These are phyloP conservation scores for Fraxinus velutina DNA, from an alignment of 305 asterid species.

Conservation along the genomic window DNA sequence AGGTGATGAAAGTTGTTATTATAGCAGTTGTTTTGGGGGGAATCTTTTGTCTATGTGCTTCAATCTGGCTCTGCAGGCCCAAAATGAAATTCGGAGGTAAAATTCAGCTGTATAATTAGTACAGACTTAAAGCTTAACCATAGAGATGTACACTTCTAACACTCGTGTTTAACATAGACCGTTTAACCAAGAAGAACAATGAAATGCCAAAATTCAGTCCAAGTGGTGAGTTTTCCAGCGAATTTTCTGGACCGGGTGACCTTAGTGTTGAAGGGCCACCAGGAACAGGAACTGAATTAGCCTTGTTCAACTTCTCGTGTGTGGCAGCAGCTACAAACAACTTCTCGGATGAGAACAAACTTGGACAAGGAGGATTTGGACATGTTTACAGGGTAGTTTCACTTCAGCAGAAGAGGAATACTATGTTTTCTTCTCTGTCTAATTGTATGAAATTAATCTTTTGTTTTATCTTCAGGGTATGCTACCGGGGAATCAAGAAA, in stretches of 20 bases:
- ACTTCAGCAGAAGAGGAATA: neutral
- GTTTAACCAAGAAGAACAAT: conserved; percentile 19
- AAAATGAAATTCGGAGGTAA: conserved; percentile 39
- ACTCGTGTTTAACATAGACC: conserved; percentile 27
- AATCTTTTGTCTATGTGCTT: conserved; percentile 29
- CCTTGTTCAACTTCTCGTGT: conserved; percentile 51
- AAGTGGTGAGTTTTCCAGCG: conserved; percentile 45
- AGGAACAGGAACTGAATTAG: conserved; percentile 50
- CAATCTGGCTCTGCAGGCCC: conserved; percentile 39
- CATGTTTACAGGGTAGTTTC: conserved; percentile 63
- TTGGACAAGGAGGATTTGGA: conserved; percentile 93
- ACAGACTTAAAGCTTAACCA: neutral
- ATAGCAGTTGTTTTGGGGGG: conserved; percentile 35
- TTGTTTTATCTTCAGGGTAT: conserved; percentile 46
- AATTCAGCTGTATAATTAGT: conserved; percentile 1
- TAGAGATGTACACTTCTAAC: neutral
- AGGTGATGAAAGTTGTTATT: conserved; percentile 26
- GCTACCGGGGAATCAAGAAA: conserved; percentile 53
- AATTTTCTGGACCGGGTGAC: conserved; percentile 41
- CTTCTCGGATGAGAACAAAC: conserved; percentile 57
- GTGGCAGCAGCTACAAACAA: conserved; percentile 58
- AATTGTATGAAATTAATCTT: neutral
- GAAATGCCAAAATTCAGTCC: conserved; percentile 32
- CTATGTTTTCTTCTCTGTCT: neutral
- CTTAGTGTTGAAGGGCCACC: conserved; percentile 45